Evolutionary conservation across 2,329 filamentous ascomycete species (phyloP).

Genomic region (Fusarium sp.): DNA sequence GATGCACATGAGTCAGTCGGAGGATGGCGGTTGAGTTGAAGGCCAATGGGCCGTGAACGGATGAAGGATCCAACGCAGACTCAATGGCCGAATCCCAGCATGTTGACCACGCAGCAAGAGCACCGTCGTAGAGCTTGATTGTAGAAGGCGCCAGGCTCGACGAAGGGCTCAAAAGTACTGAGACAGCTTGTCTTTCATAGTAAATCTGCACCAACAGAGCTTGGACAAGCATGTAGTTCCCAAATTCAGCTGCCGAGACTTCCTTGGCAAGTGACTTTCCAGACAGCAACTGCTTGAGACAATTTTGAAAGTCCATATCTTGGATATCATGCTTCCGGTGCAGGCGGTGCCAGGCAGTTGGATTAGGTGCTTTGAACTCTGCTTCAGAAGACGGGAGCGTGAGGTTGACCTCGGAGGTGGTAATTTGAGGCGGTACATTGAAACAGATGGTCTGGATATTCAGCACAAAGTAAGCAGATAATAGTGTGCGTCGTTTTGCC

Average conservation of each 20-base stretch:
- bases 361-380: not conserved
- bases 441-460: conserved; percentile 71
- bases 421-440: conserved; percentile 67
- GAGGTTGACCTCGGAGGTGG: conserved; percentile 44
- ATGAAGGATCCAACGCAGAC: not conserved
- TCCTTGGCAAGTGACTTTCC: not conserved
- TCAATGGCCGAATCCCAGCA: not conserved
- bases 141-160: not conserved
- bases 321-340: not conserved
- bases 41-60: not conserved
- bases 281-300: not conserved
- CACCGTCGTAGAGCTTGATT: not conserved
- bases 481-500: conserved; percentile 43
- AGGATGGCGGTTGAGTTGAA: not conserved
- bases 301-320: not conserved
- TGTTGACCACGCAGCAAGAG: not conserved
- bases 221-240: not conserved
- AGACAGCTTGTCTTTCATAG: not conserved
- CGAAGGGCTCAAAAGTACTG: not conserved
- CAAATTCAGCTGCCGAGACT: not conserved
- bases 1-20: not conserved
- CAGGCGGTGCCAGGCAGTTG: not conserved
- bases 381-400: not conserved
- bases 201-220: not conserved
- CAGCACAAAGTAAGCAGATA: conserved; percentile 61